These are phyloP conservation scores for Dactylis glomerata DNA, from an alignment of 176 grass and related monocot genomes.

Conservation along the genomic window DNA sequence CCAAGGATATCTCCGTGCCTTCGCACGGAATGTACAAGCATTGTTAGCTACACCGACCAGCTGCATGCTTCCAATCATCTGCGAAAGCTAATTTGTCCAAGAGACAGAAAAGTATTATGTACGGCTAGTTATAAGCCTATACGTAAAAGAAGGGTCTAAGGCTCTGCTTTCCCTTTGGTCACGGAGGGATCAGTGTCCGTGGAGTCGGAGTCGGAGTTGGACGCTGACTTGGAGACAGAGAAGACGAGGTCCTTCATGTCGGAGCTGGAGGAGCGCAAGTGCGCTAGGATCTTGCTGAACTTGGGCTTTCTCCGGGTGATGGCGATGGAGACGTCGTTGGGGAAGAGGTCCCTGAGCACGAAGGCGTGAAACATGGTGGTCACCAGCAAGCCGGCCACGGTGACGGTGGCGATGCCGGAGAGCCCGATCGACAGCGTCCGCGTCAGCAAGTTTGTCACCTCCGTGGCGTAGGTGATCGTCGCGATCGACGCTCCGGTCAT, in stretches of 20 bases:
- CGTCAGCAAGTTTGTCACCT: constrained; percentile 71
- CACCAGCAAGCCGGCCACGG: constrained; percentile 64
- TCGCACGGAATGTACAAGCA: background rate
- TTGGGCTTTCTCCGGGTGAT: constrained; percentile 67
- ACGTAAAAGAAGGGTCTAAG: background rate
- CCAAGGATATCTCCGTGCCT: constrained; percentile 14
- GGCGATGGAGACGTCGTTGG: constrained; percentile 95
- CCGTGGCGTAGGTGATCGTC: constrained; percentile 69
- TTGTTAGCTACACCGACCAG: background rate
- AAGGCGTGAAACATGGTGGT: constrained; percentile 84
- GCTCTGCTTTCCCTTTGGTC: constrained; percentile 14
- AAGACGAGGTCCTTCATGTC: constrained; percentile 61
- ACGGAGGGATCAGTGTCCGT: constrained; percentile 2
- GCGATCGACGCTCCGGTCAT: constrained; percentile 78
- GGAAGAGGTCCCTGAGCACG: constrained; percentile 81
- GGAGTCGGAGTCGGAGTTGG: constrained; percentile 1
- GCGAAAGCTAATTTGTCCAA: background rate
- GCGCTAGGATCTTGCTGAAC: constrained; percentile 72
- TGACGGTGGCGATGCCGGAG: constrained; percentile 70
- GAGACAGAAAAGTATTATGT: constrained; percentile 24
- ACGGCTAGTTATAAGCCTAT: constrained; percentile 23
- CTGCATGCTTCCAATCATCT: constrained; percentile 8
- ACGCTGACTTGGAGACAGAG: constrained; percentile 40
- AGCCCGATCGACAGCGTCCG: constrained; percentile 58
- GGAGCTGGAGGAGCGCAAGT: constrained; percentile 73